A percentile compares a stretch with the other conserved stretches of the same genome.
Conservation (phyloP, 2,329 filamentous ascomycete species). For the Colletotrichum liriopes region DNA sequence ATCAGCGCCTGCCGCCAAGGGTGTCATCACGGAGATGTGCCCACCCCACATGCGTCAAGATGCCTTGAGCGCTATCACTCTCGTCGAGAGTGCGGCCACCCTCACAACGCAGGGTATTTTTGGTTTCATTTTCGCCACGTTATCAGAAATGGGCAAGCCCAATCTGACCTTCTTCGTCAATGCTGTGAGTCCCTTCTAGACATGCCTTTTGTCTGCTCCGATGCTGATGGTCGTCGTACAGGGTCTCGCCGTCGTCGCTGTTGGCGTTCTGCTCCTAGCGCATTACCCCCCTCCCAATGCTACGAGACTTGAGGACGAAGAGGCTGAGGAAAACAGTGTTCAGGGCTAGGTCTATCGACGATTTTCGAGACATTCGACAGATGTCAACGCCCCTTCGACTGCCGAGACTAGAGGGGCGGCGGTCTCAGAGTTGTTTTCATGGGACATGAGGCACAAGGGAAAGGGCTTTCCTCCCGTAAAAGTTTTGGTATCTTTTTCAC, state of each 20-base stretch:
- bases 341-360: not conserved
- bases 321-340: slow-evolving; percentile 5
- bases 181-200: slow-evolving; percentile 61
- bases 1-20: slow-evolving; percentile 79
- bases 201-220: not conserved
- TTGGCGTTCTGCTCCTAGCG: slow-evolving; percentile 60
- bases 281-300: slow-evolving; percentile 62
- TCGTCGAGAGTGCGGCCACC: slow-evolving; percentile 79
- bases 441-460: not conserved
- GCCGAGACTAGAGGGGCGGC: not conserved
- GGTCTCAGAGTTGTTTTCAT: too few relatives aligned
- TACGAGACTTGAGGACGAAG: slow-evolving; percentile 56
- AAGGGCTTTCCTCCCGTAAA: not conserved
- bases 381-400: not conserved
- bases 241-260: slow-evolving; percentile 70
- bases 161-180: slow-evolving; percentile 79
- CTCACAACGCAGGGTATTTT: slow-evolving; percentile 77
- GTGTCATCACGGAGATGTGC: slow-evolving; percentile 81
- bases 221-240: slow-evolving; percentile 45
- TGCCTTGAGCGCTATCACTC: slow-evolving; percentile 77
- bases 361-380: too few relatives aligned
- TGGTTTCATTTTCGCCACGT: slow-evolving; percentile 75
- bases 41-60: slow-evolving; percentile 73
- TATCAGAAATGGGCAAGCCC: slow-evolving; percentile 72
- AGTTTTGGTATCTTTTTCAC: not conserved